Conservation (phyloP, 2,329 filamentous ascomycete species). For the Penicillium sp. region DNA sequence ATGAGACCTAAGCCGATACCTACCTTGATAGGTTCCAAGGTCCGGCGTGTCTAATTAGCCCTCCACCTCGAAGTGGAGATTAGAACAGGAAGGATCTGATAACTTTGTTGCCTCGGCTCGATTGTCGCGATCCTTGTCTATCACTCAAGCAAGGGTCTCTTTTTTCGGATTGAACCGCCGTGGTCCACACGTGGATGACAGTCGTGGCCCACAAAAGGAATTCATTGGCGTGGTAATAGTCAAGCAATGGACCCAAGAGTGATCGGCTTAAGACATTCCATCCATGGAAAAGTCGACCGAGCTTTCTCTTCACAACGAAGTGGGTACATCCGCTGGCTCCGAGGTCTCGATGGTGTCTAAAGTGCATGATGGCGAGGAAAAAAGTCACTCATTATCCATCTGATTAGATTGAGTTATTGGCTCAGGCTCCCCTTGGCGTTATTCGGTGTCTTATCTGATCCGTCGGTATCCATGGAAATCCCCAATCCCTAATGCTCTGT, state of each 20-base stretch:
- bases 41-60: background rate
- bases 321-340: background rate
- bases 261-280: background rate
- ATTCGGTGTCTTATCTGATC: background rate
- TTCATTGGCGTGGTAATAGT: background rate
- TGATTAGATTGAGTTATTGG: background rate
- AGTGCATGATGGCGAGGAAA: background rate
- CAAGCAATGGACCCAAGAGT: background rate
- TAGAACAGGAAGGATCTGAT: slow-evolving; percentile 7
- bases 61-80: slow-evolving; percentile 1
- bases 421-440: background rate
- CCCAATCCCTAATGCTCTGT: too few species aligned
- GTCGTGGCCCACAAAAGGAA: background rate
- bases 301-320: background rate
- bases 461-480: background rate
- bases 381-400: background rate
- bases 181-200: background rate
- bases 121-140: background rate
- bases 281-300: background rate
- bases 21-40: background rate
- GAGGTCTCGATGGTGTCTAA: background rate
- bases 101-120: background rate
- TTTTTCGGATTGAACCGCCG: background rate
- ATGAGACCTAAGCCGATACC: background rate
- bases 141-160: background rate